phyloP scores from a whole-genome alignment of 352 stramenopile genomes.

The Phytophthora melonis region DNA sequence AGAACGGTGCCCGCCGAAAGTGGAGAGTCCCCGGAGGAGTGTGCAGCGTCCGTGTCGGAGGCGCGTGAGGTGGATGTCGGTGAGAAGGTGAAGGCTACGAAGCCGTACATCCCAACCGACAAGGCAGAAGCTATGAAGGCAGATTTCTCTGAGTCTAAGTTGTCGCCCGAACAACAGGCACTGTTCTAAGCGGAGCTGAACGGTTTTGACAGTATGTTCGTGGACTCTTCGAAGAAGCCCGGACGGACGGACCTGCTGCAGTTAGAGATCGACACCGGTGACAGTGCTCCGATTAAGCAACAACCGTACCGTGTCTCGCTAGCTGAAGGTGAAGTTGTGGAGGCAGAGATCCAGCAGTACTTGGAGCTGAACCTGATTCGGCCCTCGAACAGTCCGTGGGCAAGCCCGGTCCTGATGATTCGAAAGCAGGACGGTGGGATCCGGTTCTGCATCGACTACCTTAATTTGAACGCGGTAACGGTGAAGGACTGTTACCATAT shows the following conservation, averaged over 20 bases:
- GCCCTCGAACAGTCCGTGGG: slow-evolving; percentile 8
- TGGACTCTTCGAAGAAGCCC: too few relatives aligned
- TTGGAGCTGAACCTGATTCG: slow-evolving; percentile 6
- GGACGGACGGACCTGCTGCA: too few relatives aligned
- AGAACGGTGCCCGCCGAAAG: background rate
- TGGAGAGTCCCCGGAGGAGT: background rate
- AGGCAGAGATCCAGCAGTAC: slow-evolving; percentile 16
- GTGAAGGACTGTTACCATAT: slow-evolving; percentile 19
- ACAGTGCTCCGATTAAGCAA: slow-evolving; percentile 12
- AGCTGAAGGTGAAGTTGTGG: slow-evolving; percentile 16
- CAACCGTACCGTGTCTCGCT: slow-evolving; percentile 15
- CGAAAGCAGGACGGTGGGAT: background rate
- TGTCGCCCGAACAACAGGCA: too few relatives aligned
- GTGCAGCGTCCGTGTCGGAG: background rate
- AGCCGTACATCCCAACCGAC: background rate
- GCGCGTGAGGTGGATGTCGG: background rate
- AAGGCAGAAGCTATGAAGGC: background rate
- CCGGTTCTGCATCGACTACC: slow-evolving; percentile 26
- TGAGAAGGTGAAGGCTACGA: background rate
- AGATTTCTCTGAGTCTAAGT: background rate
- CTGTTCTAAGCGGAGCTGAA: too few relatives aligned
- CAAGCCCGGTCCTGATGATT: slow-evolving; percentile 12
- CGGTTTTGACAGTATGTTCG: too few relatives aligned
- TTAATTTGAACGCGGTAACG: slow-evolving; percentile 11
- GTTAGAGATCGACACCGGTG: slow-evolving; percentile 1